Base-by-base conservation (phyloP, 31 red algal genomes). In the Endocladia muricata region DNA sequence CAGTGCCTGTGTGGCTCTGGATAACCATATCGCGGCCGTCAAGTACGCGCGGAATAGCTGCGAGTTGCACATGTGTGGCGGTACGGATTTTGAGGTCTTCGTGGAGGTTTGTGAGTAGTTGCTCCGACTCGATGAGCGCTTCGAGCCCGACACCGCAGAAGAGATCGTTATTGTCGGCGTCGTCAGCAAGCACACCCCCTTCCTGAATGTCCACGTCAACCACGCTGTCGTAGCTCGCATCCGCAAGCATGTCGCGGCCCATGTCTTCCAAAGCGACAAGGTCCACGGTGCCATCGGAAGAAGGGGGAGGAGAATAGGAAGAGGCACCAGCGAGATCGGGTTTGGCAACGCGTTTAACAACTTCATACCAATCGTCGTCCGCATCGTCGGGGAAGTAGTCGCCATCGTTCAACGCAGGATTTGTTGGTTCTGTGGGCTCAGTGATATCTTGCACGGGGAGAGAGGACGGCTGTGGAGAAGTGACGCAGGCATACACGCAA, bases 1-100 rank as follows among this genome's bases (percentile, higher is more conserved):
- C 93, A 23, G 93, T 81, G n/a, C 93, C 93, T 22, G 93, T 96
- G 55, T 86, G 86, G 32, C 82, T 80, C 51, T 92, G 84, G 25
- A 96, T 78, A 2, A 96, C 77, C 38, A 91, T 80, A 66, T 81
- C 81, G 3, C 64, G 52, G 17, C 83, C 83, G 37, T 79, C 83
- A 15, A 56, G 4, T 17, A 92, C 58, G 4, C 80, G 84, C 1
- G 88, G 93, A 31, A 91, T 83, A 32, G 85, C 93, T 29, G 78
- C 51, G 33, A 80, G 62, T 55, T 96, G 93, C 42, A 96, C 91
- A 39, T 78, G 77, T 3, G 91, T 94, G 4, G 91, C 79, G 4
- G 84, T 79, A 32, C 58, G 39, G 65, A 88, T 88, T 0, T 42
- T 62, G n/a, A 89, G 76, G 47, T 81, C 76, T 32, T 74, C 44